These are phyloP conservation scores for Protomyces macrosporus DNA, from an alignment of 1,139 yeast genomes.

Conservation along the genomic window DNA sequence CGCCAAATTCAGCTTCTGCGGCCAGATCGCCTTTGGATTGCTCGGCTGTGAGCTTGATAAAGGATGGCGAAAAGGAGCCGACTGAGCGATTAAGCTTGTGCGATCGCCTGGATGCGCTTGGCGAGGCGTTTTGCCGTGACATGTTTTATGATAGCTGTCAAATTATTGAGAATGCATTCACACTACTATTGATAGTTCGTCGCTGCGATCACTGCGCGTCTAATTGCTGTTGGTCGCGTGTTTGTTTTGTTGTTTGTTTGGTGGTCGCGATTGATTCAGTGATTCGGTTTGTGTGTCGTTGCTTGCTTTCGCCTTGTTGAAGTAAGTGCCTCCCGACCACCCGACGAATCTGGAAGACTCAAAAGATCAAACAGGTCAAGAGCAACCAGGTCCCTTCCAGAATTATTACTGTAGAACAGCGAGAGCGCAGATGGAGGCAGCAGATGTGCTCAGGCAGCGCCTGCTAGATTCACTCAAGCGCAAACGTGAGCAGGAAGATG, in stretches of 20 bases:
- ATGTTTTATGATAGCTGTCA: background rate
- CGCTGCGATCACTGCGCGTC: no score
- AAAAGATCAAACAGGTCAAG: background rate
- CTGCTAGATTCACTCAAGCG: background rate
- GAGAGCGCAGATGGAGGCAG: background rate
- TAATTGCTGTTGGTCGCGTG: no score
- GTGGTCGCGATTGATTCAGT: no score
- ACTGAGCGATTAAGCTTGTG: background rate
- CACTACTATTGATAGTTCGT: background rate
- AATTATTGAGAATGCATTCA: background rate
- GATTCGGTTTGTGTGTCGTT: no score
- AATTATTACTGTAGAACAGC: background rate
- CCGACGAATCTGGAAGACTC: no score
- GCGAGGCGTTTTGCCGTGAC: background rate
- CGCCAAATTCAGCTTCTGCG: constrained; percentile 50
- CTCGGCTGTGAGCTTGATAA: constrained; percentile 4
- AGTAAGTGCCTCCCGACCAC: no score
- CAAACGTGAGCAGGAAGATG: background rate
- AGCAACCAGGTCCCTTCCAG: background rate
- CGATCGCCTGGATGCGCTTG: background rate
- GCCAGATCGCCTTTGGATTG: constrained; percentile 12
- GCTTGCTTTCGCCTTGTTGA: no score
- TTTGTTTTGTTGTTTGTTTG: no score
- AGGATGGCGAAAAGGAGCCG: constrained; percentile 22
- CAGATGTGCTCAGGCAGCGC: background rate